Conservation (phyloP, 2,329 filamentous ascomycete species). For the Helotiales sp. region DNA sequence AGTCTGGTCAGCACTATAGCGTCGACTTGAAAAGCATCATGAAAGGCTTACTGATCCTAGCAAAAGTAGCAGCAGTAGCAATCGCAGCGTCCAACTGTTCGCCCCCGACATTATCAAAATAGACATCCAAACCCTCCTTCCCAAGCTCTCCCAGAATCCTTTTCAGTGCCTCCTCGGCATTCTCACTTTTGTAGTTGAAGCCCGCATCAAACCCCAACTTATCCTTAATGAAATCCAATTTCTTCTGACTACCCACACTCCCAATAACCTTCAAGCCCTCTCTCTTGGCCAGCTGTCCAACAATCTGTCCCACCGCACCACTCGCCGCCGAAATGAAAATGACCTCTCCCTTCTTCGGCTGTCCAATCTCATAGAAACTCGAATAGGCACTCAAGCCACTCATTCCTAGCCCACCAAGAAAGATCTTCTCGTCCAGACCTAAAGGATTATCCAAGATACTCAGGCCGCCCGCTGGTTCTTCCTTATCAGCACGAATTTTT, state of each 20-base stretch:
- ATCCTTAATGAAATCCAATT: conserved; percentile 74
- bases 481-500: conserved; percentile 43
- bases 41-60: conserved; percentile 56
- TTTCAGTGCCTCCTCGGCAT: conserved; percentile 63
- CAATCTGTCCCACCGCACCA: conserved; percentile 75
- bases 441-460: conserved; percentile 69
- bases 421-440: conserved; percentile 67
- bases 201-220: conserved; percentile 73
- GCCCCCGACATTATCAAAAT: conserved; percentile 78
- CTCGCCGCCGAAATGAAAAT: conserved; percentile 77
- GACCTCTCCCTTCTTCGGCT: conserved; percentile 76
- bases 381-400: conserved; percentile 76
- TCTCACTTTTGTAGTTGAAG: conserved; percentile 82
- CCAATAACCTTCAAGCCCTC: conserved; percentile 75
- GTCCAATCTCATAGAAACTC: conserved; percentile 73
- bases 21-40: not conserved
- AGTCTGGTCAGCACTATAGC: conserved; percentile 4
- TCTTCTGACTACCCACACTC: conserved; percentile 74
- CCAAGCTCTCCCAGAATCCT: conserved; percentile 58
- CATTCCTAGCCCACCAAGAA: conserved; percentile 78
- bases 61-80: conserved; percentile 62
- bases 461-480: conserved; percentile 48
- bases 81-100: conserved; percentile 73
- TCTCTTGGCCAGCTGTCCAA: conserved; percentile 76
- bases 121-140: conserved; percentile 75